A percentile compares a stretch with the other conserved stretches of the same genome.
phyloP scores from a whole-genome alignment of 129 eudicot genomes.

The Tanacetum coccineum region DNA sequence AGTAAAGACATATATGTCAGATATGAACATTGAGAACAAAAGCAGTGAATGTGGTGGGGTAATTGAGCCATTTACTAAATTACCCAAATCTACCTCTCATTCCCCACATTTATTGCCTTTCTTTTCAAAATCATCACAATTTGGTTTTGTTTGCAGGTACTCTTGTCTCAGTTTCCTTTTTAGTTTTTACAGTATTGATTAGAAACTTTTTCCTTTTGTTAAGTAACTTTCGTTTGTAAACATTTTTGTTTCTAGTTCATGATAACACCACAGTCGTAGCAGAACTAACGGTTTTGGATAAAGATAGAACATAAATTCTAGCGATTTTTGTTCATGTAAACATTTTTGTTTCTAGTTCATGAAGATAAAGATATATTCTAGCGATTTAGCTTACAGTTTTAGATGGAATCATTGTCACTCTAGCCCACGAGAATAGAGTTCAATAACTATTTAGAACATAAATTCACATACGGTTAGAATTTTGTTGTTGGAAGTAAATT shows the following conservation, averaged over 20 bases:
- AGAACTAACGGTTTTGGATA: no score
- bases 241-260: neutral
- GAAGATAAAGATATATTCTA: no score
- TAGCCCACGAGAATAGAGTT: no score
- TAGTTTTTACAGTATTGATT: neutral
- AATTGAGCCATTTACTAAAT: neutral
- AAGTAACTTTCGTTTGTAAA: neutral
- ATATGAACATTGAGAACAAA: slow-evolving; percentile 22
- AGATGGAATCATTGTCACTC: no score
- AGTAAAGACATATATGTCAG: slow-evolving; percentile 11
- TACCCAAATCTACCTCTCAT: slow-evolving; percentile 32
- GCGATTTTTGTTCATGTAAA: no score
- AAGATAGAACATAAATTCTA: no score
- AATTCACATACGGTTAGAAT: no score
- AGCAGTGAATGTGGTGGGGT: slow-evolving; percentile 31
- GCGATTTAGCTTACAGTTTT: no score
- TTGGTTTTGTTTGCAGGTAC: slow-evolving; percentile 2
- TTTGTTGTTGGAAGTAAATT: no score
- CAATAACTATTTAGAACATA: no score
- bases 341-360: neutral
- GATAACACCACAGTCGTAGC: no score
- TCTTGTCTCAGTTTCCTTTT: neutral
- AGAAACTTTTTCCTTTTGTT: neutral
- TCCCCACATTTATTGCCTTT: slow-evolving; percentile 23
- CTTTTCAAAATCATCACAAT: neutral